Conservation (phyloP, 352 stramenopile genomes). For the Pythium angustatum region DNA sequence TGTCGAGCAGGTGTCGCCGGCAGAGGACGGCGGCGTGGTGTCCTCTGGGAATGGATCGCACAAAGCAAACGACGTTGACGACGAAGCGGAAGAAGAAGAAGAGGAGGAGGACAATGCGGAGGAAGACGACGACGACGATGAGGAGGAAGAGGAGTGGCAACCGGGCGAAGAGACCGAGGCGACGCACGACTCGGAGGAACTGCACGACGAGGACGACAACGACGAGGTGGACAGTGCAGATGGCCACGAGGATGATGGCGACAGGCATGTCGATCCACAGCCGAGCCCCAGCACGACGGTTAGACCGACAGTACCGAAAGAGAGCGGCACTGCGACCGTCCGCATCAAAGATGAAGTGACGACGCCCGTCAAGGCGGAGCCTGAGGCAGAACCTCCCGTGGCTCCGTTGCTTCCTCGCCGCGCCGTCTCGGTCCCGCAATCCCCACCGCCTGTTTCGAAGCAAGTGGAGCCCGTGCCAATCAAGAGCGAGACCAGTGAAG, state of each 20-base stretch:
- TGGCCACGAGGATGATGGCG: neutral
- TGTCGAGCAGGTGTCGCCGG: conserved; percentile 8
- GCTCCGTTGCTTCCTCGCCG: too few species aligned
- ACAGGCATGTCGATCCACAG: neutral
- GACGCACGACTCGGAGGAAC: conserved; percentile 33
- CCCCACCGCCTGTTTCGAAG: too few species aligned
- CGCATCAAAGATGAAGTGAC: neutral
- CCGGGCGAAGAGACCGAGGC: conserved; percentile 12
- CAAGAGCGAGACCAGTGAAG: neutral
- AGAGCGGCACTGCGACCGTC: neutral
- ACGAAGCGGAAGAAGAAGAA: conserved; percentile 15
- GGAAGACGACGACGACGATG: conserved; percentile 28
- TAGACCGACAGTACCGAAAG: too few species aligned
- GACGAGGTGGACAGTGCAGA: conserved; percentile 27
- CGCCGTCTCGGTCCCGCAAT: too few species aligned
- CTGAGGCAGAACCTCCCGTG: neutral
- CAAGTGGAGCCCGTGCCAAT: neutral
- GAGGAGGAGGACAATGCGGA: conserved; percentile 30
- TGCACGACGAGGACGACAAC: conserved; percentile 34
- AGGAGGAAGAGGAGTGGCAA: conserved; percentile 33
- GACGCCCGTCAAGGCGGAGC: neutral
- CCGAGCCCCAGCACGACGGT: too few species aligned
- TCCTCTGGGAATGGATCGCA: neutral
- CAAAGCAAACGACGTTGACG: neutral
- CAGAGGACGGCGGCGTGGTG: neutral